Evolutionary conservation across 768 basidiomycete species (phyloP), one percentile per base, ranked within the genome.

Genomic region (Suillus luteus): DNA sequence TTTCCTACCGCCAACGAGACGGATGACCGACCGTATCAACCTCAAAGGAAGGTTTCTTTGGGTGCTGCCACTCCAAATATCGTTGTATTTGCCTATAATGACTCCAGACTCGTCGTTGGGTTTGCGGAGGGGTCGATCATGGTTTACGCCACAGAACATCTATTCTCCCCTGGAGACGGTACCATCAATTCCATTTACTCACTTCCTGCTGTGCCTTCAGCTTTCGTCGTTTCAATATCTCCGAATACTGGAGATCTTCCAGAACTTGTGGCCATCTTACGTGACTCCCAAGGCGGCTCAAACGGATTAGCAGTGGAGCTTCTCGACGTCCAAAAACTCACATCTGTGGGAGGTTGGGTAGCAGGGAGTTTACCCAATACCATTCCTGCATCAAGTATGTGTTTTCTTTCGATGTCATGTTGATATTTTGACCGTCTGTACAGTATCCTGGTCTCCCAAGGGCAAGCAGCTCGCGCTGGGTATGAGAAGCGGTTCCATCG

Each of bases 371-470:
- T 83, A 72, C 76, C 78, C 67, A 80, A 82, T 62, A 81, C 82
- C 35, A 80, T 79, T 37, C 88, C 89, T 1, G 82, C 83, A 10
- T 82, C 87, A 63, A 80, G 91, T 91, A 62, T 63, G 88, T 79
- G n/a, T 48, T 7, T 2, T 41, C 6, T 48, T 65, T 43, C 57
- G 27, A 59, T 38, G 35, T 6, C 3, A 0, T 40, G 54, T 60
- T 52, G 40, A 66, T 31, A 54, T 33, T 68, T 69, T 58, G 64
- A 67, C 41, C 60, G 10, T 27, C 3, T n/a, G 60, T 52, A 12
- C 62, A 93, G 92, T 89, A 10, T 84, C 89, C 14, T 94, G 92
- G 92, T 93, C 92, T 3, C 90, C 92, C 1, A 92, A 92, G 72
- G 92, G 92, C 52, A 94, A 92, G 71, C 92, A 93, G 62, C 79